These are phyloP conservation scores for Sphaerobolus stellatus DNA, from an alignment of 1,284 basidiomycete genomes.

Conservation along the genomic window DNA sequence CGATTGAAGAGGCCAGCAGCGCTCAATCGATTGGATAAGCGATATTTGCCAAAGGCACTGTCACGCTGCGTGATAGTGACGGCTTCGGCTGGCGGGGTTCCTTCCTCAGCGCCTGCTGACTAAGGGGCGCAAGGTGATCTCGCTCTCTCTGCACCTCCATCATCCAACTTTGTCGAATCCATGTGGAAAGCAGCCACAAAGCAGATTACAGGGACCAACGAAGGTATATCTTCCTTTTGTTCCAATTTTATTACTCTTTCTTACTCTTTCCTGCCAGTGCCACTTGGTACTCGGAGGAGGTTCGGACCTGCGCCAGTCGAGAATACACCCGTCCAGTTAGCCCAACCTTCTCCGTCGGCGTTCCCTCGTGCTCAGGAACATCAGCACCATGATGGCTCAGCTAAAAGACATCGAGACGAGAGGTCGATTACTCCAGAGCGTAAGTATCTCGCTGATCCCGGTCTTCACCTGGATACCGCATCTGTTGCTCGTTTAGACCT, in stretches of 20 bases:
- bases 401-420: slow-evolving; percentile 58
- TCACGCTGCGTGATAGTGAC: too few species aligned
- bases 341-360: slow-evolving; percentile 80
- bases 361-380: slow-evolving; percentile 67
- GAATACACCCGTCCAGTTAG: slow-evolving; percentile 74
- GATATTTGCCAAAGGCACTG: too few species aligned
- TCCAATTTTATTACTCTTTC: slow-evolving; percentile 9
- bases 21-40: too few species aligned
- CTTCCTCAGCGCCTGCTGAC: neutral
- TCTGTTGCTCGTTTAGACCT: slow-evolving; percentile 49
- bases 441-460: slow-evolving; percentile 25
- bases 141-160: slow-evolving; percentile 2
- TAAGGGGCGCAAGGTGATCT: neutral
- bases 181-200: slow-evolving; percentile 17
- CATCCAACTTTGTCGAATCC: slow-evolving; percentile 2
- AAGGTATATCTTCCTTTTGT: slow-evolving; percentile 46
- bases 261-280: slow-evolving; percentile 43
- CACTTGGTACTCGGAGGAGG: slow-evolving; percentile 81
- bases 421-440: slow-evolving; percentile 27
- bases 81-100: too few species aligned
- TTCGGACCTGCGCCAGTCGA: slow-evolving; percentile 83
- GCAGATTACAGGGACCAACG: slow-evolving; percentile 79
- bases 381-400: slow-evolving; percentile 47
- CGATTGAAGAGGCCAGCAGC: too few species aligned
- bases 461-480: slow-evolving; percentile 27